These are phyloP conservation scores for Pelargonium myrrhifolium DNA, from an alignment of 441 rosid genomes.

Conservation along the genomic window DNA sequence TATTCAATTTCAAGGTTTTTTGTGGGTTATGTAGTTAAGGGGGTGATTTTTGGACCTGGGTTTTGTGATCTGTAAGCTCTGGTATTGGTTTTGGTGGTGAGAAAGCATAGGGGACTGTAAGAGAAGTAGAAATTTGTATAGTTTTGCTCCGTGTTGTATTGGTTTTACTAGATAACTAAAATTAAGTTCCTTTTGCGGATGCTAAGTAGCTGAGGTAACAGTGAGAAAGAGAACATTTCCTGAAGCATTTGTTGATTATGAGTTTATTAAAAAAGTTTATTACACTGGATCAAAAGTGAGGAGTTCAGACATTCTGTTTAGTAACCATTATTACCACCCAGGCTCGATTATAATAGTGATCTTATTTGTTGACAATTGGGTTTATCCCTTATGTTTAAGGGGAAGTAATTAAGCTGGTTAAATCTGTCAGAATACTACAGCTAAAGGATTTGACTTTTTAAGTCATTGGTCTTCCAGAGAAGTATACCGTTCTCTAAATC, in stretches of 20 bases:
- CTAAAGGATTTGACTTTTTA: no score
- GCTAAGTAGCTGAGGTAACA: background rate
- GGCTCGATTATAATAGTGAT: background rate
- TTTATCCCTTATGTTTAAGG: background rate
- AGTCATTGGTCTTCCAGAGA: no score
- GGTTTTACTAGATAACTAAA: background rate
- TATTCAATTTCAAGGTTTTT: no score
- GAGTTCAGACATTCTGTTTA: background rate
- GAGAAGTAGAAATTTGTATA: constrained; percentile 1
- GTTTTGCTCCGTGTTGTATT: background rate
- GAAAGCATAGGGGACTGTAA: background rate
- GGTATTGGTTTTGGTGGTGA: background rate
- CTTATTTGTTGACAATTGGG: background rate
- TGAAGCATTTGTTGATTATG: background rate
- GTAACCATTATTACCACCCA: background rate
- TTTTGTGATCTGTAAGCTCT: background rate
- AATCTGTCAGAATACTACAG: no score
- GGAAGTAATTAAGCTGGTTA: no score
- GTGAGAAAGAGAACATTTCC: background rate
- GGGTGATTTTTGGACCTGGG: background rate
- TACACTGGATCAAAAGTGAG: background rate
- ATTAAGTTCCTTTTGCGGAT: background rate
- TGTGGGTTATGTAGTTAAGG: no score
- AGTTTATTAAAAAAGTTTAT: background rate
- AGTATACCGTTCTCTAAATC: no score